Conservation (phyloP, 2,329 filamentous ascomycete species). For the Scorias spongiosa region DNA sequence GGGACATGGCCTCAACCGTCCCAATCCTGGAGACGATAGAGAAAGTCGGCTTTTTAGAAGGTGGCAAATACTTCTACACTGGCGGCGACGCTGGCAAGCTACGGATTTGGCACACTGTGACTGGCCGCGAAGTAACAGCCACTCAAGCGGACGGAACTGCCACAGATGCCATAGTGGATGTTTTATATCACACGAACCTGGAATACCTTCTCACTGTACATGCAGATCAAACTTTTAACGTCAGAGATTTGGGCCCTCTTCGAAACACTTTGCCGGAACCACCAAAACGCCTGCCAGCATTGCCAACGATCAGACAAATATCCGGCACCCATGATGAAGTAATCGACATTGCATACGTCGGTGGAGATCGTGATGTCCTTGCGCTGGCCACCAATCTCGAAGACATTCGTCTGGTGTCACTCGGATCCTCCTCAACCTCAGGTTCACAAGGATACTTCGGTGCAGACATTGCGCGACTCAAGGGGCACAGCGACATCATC, state of each 20-base stretch:
- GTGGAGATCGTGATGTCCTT: constrained; percentile 64
- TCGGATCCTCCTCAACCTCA: constrained; percentile 27
- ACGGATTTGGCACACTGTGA: constrained; percentile 67
- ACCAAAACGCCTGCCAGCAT: constrained; percentile 28
- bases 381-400: constrained; percentile 92
- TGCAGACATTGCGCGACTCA: constrained; percentile 70
- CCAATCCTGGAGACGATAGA: constrained; percentile 79
- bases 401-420: constrained; percentile 73
- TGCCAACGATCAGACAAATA: constrained; percentile 57
- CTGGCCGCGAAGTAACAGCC: constrained; percentile 62
- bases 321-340: constrained; percentile 97
- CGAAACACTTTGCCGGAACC: constrained; percentile 9
- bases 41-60: constrained; percentile 60
- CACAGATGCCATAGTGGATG: constrained; percentile 54
- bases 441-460: constrained; percentile 51
- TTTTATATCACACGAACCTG: constrained; percentile 49
- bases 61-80: constrained; percentile 61
- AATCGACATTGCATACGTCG: constrained; percentile 80
- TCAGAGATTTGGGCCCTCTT: constrained; percentile 46
- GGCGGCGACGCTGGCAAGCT: constrained; percentile 72
- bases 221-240: constrained; percentile 71
- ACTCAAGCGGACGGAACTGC: constrained; percentile 50
- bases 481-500: constrained; percentile 88
- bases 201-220: constrained; percentile 68
- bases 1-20: constrained; percentile 67